Conservation (phyloP, 2,329 filamentous ascomycete species). For the Beauveria asiatica region DNA sequence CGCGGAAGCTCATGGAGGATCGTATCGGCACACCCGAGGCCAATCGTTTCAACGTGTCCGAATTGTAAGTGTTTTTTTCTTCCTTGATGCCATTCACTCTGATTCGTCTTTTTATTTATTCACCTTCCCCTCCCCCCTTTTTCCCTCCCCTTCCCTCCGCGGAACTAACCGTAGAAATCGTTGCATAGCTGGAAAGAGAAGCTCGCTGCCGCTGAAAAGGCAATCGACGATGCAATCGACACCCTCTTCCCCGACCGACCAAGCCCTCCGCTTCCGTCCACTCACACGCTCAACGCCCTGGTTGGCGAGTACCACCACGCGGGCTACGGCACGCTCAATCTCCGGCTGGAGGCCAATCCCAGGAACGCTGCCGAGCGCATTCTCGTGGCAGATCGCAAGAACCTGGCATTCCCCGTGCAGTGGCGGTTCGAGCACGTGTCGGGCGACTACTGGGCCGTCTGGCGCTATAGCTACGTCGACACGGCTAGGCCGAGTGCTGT, state of each 20-base stretch:
- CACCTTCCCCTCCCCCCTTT: too few relatives aligned
- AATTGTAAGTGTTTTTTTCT: slow-evolving; percentile 15
- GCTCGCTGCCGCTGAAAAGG: background rate
- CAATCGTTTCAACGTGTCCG: slow-evolving; percentile 15
- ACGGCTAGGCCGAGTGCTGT: background rate
- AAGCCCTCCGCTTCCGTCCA: slow-evolving; percentile 25
- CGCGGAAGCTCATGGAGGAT: slow-evolving; percentile 24
- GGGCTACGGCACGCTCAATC: slow-evolving; percentile 26
- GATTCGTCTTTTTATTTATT: too few relatives aligned
- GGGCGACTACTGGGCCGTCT: slow-evolving; percentile 21
- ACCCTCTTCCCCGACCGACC: slow-evolving; percentile 30
- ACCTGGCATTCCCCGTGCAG: slow-evolving; percentile 18
- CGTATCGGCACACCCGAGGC: slow-evolving; percentile 16
- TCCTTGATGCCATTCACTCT: background rate
- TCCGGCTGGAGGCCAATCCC: slow-evolving; percentile 14
- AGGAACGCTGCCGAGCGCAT: slow-evolving; percentile 13
- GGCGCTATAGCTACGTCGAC: slow-evolving; percentile 9
- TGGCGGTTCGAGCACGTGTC: slow-evolving; percentile 21
- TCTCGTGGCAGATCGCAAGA: slow-evolving; percentile 17
- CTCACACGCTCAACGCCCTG: slow-evolving; percentile 25
- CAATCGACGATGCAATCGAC: slow-evolving; percentile 25
- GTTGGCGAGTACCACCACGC: slow-evolving; percentile 36
- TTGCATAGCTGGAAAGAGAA: background rate
- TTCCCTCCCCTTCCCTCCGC: background rate
- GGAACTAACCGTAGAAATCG: background rate